Evolutionary conservation across 768 basidiomycete species (phyloP).

Genomic region (Paxillus rubicundulus): DNA sequence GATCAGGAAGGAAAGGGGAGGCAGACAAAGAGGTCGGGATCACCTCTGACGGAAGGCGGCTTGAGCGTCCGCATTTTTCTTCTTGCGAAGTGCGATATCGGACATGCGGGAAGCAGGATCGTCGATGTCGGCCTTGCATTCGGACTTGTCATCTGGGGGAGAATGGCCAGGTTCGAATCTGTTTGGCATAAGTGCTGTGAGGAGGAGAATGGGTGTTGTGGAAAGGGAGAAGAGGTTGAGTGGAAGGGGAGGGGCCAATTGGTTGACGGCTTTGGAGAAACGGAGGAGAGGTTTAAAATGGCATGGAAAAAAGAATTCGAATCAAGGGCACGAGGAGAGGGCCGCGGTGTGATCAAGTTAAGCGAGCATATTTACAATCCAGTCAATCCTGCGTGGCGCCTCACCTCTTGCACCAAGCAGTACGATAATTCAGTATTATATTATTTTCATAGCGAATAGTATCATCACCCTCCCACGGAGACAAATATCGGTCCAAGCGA

Average conservation of each 20-base stretch:
- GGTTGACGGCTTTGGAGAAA: slow-evolving; percentile 7
- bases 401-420: slow-evolving; percentile 8
- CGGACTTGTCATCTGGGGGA: slow-evolving; percentile 36
- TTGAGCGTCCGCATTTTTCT: slow-evolving; percentile 89
- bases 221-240: slow-evolving; percentile 9
- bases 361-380: slow-evolving; percentile 39
- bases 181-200: slow-evolving; percentile 26
- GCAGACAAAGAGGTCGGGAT: slow-evolving; percentile 6
- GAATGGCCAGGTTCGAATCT: slow-evolving; percentile 26
- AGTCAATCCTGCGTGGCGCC: slow-evolving; percentile 28
- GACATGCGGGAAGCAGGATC: slow-evolving; percentile 44
- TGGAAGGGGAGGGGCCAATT: background rate
- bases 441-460: background rate
- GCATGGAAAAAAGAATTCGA: slow-evolving; percentile 65
- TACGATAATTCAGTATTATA: slow-evolving; percentile 10
- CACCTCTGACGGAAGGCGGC: slow-evolving; percentile 74
- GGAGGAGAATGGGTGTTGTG: slow-evolving; percentile 15
- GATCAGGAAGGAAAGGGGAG: slow-evolving; percentile 20
- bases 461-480: no score
- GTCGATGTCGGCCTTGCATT: slow-evolving; percentile 37
- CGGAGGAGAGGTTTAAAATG: slow-evolving; percentile 52
- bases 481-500: background rate
- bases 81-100: slow-evolving; percentile 74
- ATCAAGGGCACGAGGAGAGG: slow-evolving; percentile 65
- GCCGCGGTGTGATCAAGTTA: slow-evolving; percentile 40